Conservation (phyloP, 179 eudicot species). For the Silene coronaria region DNA sequence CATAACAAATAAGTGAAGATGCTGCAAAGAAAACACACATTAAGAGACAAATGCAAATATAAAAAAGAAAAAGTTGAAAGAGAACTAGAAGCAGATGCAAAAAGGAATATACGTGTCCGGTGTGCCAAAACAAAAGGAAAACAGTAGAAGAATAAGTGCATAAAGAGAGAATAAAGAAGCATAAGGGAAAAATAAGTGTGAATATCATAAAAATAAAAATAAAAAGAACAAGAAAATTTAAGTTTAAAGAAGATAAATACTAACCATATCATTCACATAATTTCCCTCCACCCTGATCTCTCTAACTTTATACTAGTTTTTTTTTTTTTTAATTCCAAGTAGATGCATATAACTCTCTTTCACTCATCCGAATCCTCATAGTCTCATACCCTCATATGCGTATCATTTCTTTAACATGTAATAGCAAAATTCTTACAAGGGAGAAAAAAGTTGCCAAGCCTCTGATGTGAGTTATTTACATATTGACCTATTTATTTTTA, state of each 20-base stretch:
- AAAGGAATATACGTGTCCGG: not conserved
- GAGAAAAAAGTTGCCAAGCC: conserved; percentile 1
- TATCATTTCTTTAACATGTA: not conserved
- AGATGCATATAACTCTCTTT: not conserved
- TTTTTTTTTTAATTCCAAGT: not conserved
- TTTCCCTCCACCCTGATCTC: not conserved
- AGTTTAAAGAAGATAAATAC: not conserved
- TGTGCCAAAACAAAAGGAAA: conserved; percentile 8
- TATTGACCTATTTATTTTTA: not conserved
- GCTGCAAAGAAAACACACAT: not conserved
- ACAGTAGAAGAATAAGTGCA: not conserved
- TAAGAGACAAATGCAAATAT: not conserved
- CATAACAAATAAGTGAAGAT: not conserved
- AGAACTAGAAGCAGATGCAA: not conserved
- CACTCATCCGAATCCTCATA: not conserved
- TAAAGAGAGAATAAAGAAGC: not conserved
- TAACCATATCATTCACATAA: not conserved
- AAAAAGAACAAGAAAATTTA: not conserved
- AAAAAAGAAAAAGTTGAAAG: not conserved
- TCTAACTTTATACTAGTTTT: not conserved
- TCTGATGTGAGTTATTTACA: not conserved
- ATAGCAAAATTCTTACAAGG: not conserved
- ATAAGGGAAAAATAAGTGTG: not conserved
- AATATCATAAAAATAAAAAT: too few species aligned
- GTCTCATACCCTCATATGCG: not conserved